These are phyloP conservation scores for Pulicaria dysenterica DNA, from an alignment of 129 eudicot genomes.

Conservation along the genomic window DNA sequence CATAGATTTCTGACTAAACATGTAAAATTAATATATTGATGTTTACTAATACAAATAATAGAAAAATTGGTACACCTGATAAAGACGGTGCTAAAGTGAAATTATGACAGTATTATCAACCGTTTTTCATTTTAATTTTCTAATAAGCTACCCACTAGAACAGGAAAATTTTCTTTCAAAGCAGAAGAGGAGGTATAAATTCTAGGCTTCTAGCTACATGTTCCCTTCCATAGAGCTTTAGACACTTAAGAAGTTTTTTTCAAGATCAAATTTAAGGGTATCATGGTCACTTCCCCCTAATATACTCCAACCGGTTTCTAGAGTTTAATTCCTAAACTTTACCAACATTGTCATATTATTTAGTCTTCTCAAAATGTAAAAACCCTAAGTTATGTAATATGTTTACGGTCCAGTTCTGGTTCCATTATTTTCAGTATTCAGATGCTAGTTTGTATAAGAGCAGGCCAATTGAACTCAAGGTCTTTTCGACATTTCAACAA, in stretches of 20 bases:
- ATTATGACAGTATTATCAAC: background rate
- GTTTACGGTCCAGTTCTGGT: background rate
- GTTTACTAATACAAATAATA: background rate
- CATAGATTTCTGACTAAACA: background rate
- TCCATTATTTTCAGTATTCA: background rate
- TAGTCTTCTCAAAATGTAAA: background rate
- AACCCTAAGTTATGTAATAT: background rate
- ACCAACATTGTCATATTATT: no score
- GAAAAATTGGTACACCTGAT: background rate
- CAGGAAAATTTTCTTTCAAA: background rate
- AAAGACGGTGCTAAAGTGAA: background rate
- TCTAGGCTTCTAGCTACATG: background rate
- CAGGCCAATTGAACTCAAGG: background rate
- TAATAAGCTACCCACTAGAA: background rate
- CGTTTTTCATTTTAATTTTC: background rate
- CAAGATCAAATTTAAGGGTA: background rate
- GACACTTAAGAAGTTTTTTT: background rate
- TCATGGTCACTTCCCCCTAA: background rate
- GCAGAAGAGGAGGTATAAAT: background rate
- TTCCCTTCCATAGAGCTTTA: background rate
- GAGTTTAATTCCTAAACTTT: no score
- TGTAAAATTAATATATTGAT: background rate
- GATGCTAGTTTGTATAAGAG: background rate
- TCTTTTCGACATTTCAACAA: background rate
- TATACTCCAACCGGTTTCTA: background rate